Conservation (phyloP, 352 stramenopile genomes). For the Globisporangium yorkense region DNA sequence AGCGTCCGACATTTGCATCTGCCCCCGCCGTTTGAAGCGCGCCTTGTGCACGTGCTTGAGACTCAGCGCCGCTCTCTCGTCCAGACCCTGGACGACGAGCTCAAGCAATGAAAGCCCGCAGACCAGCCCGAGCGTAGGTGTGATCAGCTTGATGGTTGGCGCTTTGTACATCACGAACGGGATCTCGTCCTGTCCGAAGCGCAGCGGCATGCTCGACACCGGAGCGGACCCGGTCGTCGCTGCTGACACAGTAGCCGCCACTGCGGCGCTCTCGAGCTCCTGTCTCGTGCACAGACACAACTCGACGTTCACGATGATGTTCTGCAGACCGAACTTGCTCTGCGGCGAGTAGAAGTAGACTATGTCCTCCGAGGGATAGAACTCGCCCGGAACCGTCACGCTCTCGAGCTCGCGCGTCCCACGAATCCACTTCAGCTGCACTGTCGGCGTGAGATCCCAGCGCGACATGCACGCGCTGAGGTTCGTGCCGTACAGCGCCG, state of each 20-base stretch:
- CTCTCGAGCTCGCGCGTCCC: slow-evolving; percentile 55
- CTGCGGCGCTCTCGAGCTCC: slow-evolving; percentile 4
- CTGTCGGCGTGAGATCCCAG: slow-evolving; percentile 19
- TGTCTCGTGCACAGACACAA: slow-evolving; percentile 22
- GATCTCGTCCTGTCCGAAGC: slow-evolving; percentile 60
- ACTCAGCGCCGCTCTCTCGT: slow-evolving; percentile 37
- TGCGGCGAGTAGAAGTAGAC: slow-evolving; percentile 76
- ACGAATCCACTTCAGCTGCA: slow-evolving; percentile 54
- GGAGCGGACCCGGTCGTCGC: neutral
- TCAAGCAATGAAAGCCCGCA: slow-evolving; percentile 43
- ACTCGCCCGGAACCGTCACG: slow-evolving; percentile 45
- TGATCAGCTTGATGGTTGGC: slow-evolving; percentile 46
- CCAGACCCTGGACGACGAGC: slow-evolving; percentile 54
- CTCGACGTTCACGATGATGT: slow-evolving; percentile 55
- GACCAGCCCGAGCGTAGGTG: slow-evolving; percentile 31
- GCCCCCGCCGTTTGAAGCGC: slow-evolving; percentile 56
- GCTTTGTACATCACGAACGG: slow-evolving; percentile 68
- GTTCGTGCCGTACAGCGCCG: slow-evolving; percentile 49
- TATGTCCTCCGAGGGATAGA: slow-evolving; percentile 50
- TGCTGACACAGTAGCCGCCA: neutral
- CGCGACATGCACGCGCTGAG: slow-evolving; percentile 41
- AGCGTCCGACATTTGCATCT: slow-evolving; percentile 69
- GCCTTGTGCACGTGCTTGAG: slow-evolving; percentile 41
- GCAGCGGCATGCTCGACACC: slow-evolving; percentile 1
- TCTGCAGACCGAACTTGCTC: slow-evolving; percentile 69